Base-by-base conservation (phyloP, 352 stramenopile species). In the Plasmopara muralis region DNA sequence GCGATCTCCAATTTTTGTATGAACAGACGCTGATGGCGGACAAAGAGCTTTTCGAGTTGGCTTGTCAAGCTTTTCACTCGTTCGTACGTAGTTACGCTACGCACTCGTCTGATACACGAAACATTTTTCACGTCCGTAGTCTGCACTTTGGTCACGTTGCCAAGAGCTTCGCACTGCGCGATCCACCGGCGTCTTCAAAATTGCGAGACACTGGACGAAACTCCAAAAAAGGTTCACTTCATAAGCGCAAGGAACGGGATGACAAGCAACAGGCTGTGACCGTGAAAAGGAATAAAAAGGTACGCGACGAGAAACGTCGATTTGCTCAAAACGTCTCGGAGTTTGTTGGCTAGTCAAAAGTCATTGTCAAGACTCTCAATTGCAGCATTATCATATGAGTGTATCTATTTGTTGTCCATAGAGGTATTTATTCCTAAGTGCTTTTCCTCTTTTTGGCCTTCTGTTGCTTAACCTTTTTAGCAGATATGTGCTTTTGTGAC, bases 101-200 rank as follows among this genome's bases (percentile, higher is more conserved):
- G 9, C 89, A 97, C 69, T 82, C 78, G 46, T 89, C 77, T 8
- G 88, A 97, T 57, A 93, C 81, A 43, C 84, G 88, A 61, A 66
- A 76, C 43, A 95, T 97, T 46, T 98, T 98, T 66, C 86, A 97
- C 58, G 83, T 97, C 29, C 83, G 89, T 30, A 83, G 73, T 10
- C 71, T 98, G 31, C 93, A 98, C 61, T 91, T 98, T 37, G 93
- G 93, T 33, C 93, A 98, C 60, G 85, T 97, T 46, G 89, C 93
- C 37, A 95, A 96, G 59, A 94, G 85, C 59, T 98, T 98, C 64
- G 90, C 77, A 28, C 64, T 96, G 47, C 84, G 84, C 5, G 84
- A 95, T 29, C 80, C 82, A 18, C 83, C 84, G 10, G 83, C 83
- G 41, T 93, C 83, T 9, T 70, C 64, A 31, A 91, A 93, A 51